Base-by-base conservation (phyloP, 495 filamentous ascomycete genomes). In the Sporormia fimetaria region DNA sequence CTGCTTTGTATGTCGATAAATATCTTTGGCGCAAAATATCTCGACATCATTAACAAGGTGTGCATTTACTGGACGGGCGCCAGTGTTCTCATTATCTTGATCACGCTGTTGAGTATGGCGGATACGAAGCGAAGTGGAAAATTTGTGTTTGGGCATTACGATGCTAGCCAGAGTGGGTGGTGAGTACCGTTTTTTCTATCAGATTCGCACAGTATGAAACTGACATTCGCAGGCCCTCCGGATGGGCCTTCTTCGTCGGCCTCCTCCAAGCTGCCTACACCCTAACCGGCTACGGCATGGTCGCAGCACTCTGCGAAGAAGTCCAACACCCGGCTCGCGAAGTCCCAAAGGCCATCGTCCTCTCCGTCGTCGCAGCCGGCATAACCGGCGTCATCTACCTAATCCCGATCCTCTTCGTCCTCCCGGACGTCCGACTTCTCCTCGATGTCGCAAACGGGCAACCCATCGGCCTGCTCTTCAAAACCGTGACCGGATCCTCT, bases 11-110 rank as follows among this genome's bases (percentile, higher is more conserved):
- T 70, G 30, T 33, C 65, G 1, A 64, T 78, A 11, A 78, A 79
- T 54, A 65, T 73, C 31, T 78, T 79, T 43, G 63, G 58, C 2
- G 62, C 69, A 20, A 67, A 63, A 46, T 72, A 71, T 36, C 60
- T 81, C 8, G 74, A 78, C 52, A 41, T 79, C 14, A 74, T 80
- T 56, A 79, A 80, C 55, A 80, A 79, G 57, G 57, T 76, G 20
- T 79, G 75, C 48, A 77, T 80, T 21, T 77, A 67, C 45, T 81
- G 77, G 76, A 80, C 76, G 2, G 69, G 62, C 0, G 65, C 58
- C 3, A 76, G 72, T 26, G 73, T 80, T 12, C 37, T 80, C 20
- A 68, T 77, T 30, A 78, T 80, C 33, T 44, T 80, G 27, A 52
- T 79, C 22, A 71, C 68, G 0, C 48, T 80, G 17, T 55, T 80